A percentile compares a stretch with the other conserved stretches of the same genome.
Evolutionary conservation across 768 basidiomycete genomes (phyloP).

Genomic region (Tylopilus sp.): DNA sequence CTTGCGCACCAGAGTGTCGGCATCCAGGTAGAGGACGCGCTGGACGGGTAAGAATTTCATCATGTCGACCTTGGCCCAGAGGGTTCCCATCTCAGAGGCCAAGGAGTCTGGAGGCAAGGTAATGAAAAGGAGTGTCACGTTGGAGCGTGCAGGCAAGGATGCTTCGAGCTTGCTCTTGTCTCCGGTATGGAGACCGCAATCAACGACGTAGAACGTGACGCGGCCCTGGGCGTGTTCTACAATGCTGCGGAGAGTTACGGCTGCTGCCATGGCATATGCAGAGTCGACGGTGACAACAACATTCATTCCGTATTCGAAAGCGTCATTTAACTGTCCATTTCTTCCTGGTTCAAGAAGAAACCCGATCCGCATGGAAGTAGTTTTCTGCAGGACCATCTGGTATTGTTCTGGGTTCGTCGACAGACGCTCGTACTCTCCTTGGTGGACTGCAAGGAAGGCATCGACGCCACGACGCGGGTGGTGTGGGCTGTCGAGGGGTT

Average conservation of each 20-base stretch:
- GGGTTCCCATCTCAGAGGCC: conserved; percentile 26
- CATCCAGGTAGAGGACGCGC: conserved; percentile 50
- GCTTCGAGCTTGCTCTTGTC: conserved; percentile 33
- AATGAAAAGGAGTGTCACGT: conserved; percentile 45
- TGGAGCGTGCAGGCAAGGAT: conserved; percentile 24
- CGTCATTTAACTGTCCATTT: conserved; percentile 6
- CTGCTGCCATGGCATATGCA: conserved; percentile 45
- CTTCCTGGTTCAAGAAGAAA: conserved; percentile 31
- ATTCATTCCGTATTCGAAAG: conserved; percentile 46
- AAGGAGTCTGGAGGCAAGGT: conserved; percentile 32
- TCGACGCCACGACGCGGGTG: conserved; percentile 59
- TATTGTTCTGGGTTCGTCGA: conserved; percentile 37
- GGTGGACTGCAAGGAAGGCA: conserved; percentile 49
- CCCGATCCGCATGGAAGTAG: conserved; percentile 49
- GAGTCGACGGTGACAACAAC: conserved; percentile 44
- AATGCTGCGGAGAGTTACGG: conserved; percentile 45
- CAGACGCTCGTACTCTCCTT: conserved; percentile 45
- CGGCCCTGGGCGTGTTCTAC: conserved; percentile 35
- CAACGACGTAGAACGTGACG: conserved; percentile 48
- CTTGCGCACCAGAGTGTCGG: conserved; percentile 45
- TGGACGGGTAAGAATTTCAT: conserved; percentile 45
- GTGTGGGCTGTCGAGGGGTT: conserved; percentile 45
- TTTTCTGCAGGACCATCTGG: conserved; percentile 54
- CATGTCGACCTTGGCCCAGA: conserved; percentile 54
- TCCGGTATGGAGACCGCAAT: conserved; percentile 40